phyloP scores from a whole-genome alignment of 345 rosid genomes.

The Eucalyptus coolabah region DNA sequence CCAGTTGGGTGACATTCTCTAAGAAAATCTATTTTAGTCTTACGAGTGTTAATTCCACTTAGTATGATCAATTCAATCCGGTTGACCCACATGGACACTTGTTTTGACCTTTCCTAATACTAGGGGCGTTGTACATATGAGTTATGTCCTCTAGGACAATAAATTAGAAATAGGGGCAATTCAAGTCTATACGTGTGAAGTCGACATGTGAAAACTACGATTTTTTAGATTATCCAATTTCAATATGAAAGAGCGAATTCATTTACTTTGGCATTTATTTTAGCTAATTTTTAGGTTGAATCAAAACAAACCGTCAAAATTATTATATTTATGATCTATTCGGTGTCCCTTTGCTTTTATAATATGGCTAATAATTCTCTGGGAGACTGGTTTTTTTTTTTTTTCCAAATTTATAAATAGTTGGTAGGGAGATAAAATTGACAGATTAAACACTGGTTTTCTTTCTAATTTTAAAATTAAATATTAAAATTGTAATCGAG shows the following conservation, averaged over 20 bases:
- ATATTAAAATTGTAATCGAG: background rate
- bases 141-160: background rate
- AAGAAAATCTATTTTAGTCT: background rate
- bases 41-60: background rate
- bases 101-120: background rate
- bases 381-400: background rate
- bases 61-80: background rate
- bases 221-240: background rate
- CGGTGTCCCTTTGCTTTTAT: background rate
- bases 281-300: accelerated
- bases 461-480: background rate
- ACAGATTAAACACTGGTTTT: background rate
- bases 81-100: background rate
- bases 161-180: background rate
- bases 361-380: background rate
- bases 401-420: background rate
- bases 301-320: background rate
- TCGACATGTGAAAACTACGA: accelerated
- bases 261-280: background rate
- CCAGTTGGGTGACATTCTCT: background rate
- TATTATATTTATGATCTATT: background rate
- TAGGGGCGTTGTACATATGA: background rate
- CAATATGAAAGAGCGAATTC: background rate
- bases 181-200: background rate
- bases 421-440: background rate